These are phyloP conservation scores for Auriculariales sp. DNA, from an alignment of 768 basidiomycete genomes.

Conservation along the genomic window DNA sequence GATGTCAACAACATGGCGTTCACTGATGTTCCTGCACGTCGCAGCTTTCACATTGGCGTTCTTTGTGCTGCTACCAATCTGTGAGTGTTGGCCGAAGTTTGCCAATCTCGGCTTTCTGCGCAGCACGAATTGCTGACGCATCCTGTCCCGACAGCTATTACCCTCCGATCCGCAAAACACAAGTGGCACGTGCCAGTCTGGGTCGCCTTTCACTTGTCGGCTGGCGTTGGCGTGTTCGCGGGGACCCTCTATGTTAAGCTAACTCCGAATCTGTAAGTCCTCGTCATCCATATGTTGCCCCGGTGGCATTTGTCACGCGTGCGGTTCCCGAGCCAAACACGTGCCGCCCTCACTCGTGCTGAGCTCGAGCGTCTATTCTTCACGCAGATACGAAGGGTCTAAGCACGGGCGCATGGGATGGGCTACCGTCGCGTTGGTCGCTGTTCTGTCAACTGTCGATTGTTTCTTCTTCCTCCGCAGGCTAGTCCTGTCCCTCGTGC, in stretches of 20 bases:
- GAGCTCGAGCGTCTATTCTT: not conserved
- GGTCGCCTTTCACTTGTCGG: constrained; percentile 46
- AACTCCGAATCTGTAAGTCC: constrained; percentile 71
- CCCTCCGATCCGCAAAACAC: constrained; percentile 64
- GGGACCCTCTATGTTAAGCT: constrained; percentile 61
- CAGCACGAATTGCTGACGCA: not conserved
- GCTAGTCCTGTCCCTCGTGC: not conserved
- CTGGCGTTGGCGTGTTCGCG: constrained; percentile 47
- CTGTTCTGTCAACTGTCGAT: not conserved
- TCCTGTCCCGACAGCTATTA: constrained; percentile 40
- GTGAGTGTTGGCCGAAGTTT: constrained; percentile 27
- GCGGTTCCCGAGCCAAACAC: no score
- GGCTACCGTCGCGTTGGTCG: not conserved
- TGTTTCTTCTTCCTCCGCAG: not conserved
- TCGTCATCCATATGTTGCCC: no score
- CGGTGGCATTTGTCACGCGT: no score
- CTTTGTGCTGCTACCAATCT: constrained; percentile 67
- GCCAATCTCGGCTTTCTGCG: not conserved
- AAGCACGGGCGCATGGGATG: constrained; percentile 46
- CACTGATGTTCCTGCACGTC: constrained; percentile 61
- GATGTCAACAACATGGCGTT: constrained; percentile 37
- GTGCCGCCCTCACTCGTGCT: not conserved
- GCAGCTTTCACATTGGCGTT: constrained; percentile 65
- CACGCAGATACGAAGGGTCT: constrained; percentile 24
- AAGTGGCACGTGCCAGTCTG: constrained; percentile 43